Base-by-base conservation (phyloP, 2,329 filamentous ascomycete species). In the Didymella exigua region DNA sequence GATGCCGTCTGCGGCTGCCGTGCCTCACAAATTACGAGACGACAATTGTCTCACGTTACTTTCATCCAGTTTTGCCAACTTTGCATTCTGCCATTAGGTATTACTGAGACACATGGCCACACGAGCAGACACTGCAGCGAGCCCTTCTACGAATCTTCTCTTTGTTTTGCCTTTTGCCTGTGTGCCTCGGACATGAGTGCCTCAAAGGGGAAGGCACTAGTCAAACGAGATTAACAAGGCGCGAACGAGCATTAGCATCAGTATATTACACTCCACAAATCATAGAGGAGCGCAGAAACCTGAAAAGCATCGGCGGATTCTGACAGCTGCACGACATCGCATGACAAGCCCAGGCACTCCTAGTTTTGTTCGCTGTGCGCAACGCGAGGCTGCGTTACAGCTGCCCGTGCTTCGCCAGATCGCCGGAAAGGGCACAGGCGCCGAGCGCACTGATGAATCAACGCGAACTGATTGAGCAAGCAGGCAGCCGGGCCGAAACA, bases 171-270 rank as follows among this genome's bases (percentile, higher is more conserved):
- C 18, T 47, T 47, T 30, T 55, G 41, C 46, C 36, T 45, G 41
- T 49, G 46, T 54, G n/a, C 34, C 51, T 46, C 52, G 46, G 41
- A 19, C 34, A 2, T 46, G 11, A 18, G 31, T 9, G 46, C 18
- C 52, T 47, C 47, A 55, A 55, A 55, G 41, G 52, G 52, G 52
- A 46, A 55, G 52, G 52, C 46, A 55, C 50, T 53, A 54, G 42
- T 24, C 59, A 63, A 61, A 62, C 54, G 62, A 67, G 62, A 67
- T 67, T 64, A 66, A 63, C 59, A 67, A 42, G 62, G 64, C 58
- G 62, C 62, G 50, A 47, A 23, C 47, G 51, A 49, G 52, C 42
- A 53, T 21, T 43, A 50, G 50, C 42, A 44, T 36, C 59, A 60
- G n/a, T n/a, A 62, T 62, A 56, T 56, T 53, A 40, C 33, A 47